Evolutionary conservation across 192 early-diverging fungal species (phyloP), one percentile per base, ranked within the genome.

Genomic region (Entomortierella chlamydospora): DNA sequence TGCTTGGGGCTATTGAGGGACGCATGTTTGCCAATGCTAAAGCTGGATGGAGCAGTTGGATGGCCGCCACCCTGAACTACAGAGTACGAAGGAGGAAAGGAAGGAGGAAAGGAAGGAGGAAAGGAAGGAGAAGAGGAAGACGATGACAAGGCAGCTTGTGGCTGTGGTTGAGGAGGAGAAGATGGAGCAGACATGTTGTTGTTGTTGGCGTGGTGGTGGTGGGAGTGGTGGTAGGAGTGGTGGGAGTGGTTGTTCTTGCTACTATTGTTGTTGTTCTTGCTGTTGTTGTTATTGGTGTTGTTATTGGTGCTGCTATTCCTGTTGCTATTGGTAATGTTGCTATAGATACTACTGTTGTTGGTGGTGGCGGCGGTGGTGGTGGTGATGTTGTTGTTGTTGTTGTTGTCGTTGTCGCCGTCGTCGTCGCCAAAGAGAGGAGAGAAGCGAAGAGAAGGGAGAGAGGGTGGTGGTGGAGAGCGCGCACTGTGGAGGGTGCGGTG

Each of bases 351-450:
- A 34, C 20, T 23, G 39, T 11, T 43, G 53, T 68, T 37, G 34
- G 34, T 37, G 34, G 34, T 37, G 10, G 34, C 10, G 34, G 4
- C 29, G 42, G 29, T 45, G 45, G 29, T 50, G 4, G 34, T 37
- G 10, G 34, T 37, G 34, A 7, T 43, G 42, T 45, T 45, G 45
- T 45, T 50, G 4, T 2, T 61, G 47, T 15, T 31, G 22, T 43
- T 61, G 33, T 39, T 23, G 39, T 45, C 15, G 37, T n/a, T 18
- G 4, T 26, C 52, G 4, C 22, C 55, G 29, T 57, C 55, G 2
- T 64, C 62, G 47, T 50, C 54, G 58, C 61, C 57, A 50, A 74
- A 74, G 64, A 74, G 64, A 6, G 72, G 72, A 25, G 72, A 67
- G 72, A 74, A 74, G n/a, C 45, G 56, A 51, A 43, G 49, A 30